phyloP scores from a whole-genome alignment of 768 basidiomycete genomes.

The Podaxis mareebaensis region DNA sequence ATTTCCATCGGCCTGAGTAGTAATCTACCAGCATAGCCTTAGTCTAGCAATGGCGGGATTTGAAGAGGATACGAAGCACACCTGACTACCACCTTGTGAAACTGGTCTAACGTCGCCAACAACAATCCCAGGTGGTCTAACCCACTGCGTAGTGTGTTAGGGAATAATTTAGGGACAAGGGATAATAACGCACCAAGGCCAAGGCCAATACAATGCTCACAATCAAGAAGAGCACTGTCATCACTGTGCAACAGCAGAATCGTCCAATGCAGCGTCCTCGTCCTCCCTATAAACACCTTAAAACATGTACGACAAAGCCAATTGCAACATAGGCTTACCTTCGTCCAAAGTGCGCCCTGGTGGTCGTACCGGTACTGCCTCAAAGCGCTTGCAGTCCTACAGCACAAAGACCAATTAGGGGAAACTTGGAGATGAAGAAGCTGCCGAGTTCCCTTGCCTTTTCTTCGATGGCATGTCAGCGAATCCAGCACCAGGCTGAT shows the following conservation, averaged over 20 bases:
- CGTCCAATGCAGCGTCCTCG: conserved; percentile 61
- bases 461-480: not conserved
- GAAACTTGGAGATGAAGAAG: not conserved
- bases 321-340: conserved; percentile 34
- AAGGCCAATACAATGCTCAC: conserved; percentile 67
- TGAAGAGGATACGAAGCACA: conserved; percentile 27
- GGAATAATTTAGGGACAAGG: not conserved
- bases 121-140: conserved; percentile 67
- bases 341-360: conserved; percentile 70
- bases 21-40: not conserved
- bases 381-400: conserved; percentile 42
- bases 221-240: conserved; percentile 64
- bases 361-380: conserved; percentile 55
- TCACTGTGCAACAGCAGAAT: conserved; percentile 75
- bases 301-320: not conserved
- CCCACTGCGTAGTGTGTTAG: conserved; percentile 52
- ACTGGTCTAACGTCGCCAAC: conserved; percentile 51
- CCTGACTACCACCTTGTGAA: conserved; percentile 42
- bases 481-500: conserved; percentile 7
- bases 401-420: conserved; percentile 4
- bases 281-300: conserved; percentile 48
- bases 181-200: conserved; percentile 53
- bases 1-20: not conserved
- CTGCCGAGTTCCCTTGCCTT: conserved; percentile 5
- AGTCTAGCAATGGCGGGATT: not conserved